Evolutionary conservation across 345 rosid genomes (phyloP), one percentile per base, ranked within the genome.

Genomic region (Arabidopsis thaliana): DNA sequence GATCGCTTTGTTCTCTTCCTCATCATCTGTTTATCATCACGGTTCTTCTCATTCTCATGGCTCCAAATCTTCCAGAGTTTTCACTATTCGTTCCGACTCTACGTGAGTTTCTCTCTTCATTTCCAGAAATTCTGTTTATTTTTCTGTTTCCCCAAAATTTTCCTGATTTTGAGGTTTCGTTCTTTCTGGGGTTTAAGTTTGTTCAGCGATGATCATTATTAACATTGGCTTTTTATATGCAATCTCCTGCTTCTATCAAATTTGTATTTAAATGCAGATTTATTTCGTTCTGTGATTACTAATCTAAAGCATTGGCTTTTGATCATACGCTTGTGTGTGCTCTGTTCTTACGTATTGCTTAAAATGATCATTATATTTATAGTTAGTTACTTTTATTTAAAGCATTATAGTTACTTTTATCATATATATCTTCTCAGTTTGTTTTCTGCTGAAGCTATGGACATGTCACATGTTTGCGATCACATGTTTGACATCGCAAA

Each of bases 41-140:
- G 71, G 50, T 66, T 40, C 69, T 33, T 52, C 73, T 60, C 67
- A 23, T 56, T n/a, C 45, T 65, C 57, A 25, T 30, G 20, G 66
- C 38, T 74, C 57, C n/a, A 74, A 32, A 74, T 74, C 78, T 45
- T 69, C 74, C 69, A 61, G 28, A 56, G 38, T 57, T 34, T 70
- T 80, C 64, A 75, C 77, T 3, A 30, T 70, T 2, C 73, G 20
- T 51, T 14, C 79, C 1, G 7, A 57, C 12, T 33, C 79, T 51
- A 45, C 69, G 83, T 80, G 71, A 75, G 80, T 75, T 75, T 59
- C 14, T 62, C 55, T 20, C 28, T 68, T 45, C 55, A 4, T 72
- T 72, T 59, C 22, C 4, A 28, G 32, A 28, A 1, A 37, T 14
- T 14, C 22, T 3, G 3, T 7, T 20, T 6, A n/a, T 55, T 22